Evolutionary conservation across 257 asterid species (phyloP), one percentile per base, ranked within the genome.

Genomic region (Nemophila menziesii): DNA sequence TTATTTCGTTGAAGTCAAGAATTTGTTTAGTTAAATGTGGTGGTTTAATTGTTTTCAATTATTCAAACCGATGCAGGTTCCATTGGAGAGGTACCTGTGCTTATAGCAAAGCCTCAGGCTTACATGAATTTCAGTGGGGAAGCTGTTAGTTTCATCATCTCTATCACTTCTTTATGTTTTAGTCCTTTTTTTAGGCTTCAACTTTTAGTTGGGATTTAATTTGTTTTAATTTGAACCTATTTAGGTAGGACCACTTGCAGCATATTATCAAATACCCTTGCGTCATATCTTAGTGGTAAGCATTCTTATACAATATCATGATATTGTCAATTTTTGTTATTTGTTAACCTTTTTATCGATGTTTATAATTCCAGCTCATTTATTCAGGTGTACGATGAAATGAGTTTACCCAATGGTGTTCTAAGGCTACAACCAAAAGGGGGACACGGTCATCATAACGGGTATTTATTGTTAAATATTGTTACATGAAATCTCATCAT

Each of bases 201-300:
- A n/a, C 1, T 16, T 49, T 20, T 27, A 12, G 16, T 47, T 11
- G n/a, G 15, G 14, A 11, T 29, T 42, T 16, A 22, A 4, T 8
- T 12, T 17, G 5, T 46, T 23, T 33, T 13, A 12, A 22, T 41
- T 45, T 20, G 22, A 2, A 19, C 5, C 54, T 24, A 43, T 51
- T 51, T 65, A 89, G 98, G 82, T 85, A 67, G 99, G 93, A 42
- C 85, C 96, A 16, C 99, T 90, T 66, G 96, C 99, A 46, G 93
- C 93, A 44, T 77, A 81, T 67, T 90, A 90, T 63, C 86, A 77
- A 70, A 93, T 90, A 44, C 99, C 99, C 9, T 44, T 90, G 72
- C 94, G 99, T 39, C 99, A 90, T 72, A 81, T 90, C 66, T 62
- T 90, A 39, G 63, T 90, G 96, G 96, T 85, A 44, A 54, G 77